A percentile compares a stretch with the other conserved stretches of the same genome.
These are phyloP conservation scores for Ammopiptanthus mongolicus DNA, from an alignment of 306 rosid species.

Conservation along the genomic window DNA sequence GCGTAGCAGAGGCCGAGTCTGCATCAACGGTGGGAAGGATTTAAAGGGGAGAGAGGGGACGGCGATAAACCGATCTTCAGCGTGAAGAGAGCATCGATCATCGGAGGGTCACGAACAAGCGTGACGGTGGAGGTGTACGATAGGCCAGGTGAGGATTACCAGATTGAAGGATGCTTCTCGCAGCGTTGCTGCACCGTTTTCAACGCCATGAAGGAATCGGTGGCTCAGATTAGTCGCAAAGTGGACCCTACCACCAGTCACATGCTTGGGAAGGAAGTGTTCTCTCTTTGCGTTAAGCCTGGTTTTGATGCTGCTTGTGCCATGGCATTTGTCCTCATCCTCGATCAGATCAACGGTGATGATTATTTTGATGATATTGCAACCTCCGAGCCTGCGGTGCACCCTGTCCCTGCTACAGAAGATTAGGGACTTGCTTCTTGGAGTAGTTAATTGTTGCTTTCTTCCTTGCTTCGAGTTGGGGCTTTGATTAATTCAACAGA, in stretches of 20 bases:
- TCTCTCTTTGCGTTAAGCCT: constrained; percentile 61
- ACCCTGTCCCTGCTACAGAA: constrained; percentile 40
- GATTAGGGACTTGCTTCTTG: background rate
- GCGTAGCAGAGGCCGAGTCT: constrained; percentile 74
- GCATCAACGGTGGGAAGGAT: constrained; percentile 97
- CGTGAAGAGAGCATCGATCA: constrained; percentile 69
- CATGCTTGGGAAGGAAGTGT: constrained; percentile 78
- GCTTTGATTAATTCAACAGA: constrained; percentile 4
- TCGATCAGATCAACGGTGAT: constrained; percentile 73
- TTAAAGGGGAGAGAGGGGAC: constrained; percentile 63
- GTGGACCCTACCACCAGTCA: constrained; percentile 77
- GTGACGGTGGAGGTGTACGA: constrained; percentile 67
- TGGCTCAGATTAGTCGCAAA: constrained; percentile 89
- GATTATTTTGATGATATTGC: constrained; percentile 5
- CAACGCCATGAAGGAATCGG: constrained; percentile 36
- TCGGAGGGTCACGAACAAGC: constrained; percentile 67
- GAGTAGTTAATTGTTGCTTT: background rate
- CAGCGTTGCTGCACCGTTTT: constrained; percentile 62
- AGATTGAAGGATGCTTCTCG: constrained; percentile 70
- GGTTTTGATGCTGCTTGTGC: constrained; percentile 84
- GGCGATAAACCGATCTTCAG: constrained; percentile 83
- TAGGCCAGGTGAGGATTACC: constrained; percentile 63
- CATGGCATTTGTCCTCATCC: constrained; percentile 78
- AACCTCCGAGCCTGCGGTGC: constrained; percentile 27
- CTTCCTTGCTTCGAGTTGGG: background rate